Base-by-base conservation (phyloP, 345 rosid genomes). In the Conringia planisiliqua region DNA sequence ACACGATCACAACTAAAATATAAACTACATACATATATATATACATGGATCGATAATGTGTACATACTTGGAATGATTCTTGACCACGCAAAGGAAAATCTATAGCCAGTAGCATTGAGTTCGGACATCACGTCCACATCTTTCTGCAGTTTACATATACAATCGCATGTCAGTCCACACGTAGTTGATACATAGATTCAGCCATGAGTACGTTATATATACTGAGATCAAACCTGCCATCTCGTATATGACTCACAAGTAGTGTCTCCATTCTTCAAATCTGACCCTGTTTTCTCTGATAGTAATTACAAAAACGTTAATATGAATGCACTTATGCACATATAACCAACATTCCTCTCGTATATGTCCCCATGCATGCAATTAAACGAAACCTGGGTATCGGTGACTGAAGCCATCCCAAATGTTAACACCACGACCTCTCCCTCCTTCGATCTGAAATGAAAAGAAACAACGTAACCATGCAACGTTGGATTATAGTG, bases 81-180 rank as follows among this genome's bases (percentile, higher is more conserved):
- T 30, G 33, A 30, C 33, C 33, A 30, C 33, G 33, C 33, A 30
- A 30, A 30, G 33, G 33, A 30, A 4, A 30, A 30, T 30, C 33
- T 30, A 4, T 30, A 30, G 33, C 33, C 33, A 30, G 33, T 30
- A 30, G 8, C 65, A 0, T 30, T 30, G 39, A 76, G 6, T 5
- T 76, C 35, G 0, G 0, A 32, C 60, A 76, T 32, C 50, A 63
- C 39, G 7, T 38, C 32, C 50, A 76, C 16, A 70, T 70, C 75
- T 62, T 62, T 57, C 75, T 76, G 51, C 8, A 76, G 1, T 60
- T 13, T 7, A n/a, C 26, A 11, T 27, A 17, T 16, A 43, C 17
- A 33, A 7, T 24, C 0, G 6, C 14, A 48, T 59, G 8, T 47
- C 4, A 57, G 10, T 30, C 16, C 14, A 29, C 16, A 47, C 27